phyloP scores from a whole-genome alignment of 208 protist species.

The Borovskyia barvae region DNA sequence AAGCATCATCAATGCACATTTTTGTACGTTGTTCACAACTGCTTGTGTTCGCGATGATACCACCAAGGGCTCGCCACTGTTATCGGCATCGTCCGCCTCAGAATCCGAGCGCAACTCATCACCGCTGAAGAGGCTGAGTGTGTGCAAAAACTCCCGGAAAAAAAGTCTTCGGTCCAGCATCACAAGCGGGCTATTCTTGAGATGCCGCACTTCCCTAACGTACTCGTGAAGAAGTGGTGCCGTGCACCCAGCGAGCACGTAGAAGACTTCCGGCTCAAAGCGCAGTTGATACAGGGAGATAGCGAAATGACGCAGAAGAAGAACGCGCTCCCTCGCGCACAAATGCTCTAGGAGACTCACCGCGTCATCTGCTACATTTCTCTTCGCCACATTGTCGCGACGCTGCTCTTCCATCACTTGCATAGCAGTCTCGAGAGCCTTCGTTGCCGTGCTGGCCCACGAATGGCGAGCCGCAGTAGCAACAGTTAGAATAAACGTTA shows the following conservation, averaged over 20 bases:
- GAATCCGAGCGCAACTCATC: too few relatives aligned
- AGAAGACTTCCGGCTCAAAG: neutral
- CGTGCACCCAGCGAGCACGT: neutral
- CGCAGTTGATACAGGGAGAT: neutral
- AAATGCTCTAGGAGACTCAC: conserved; percentile 5
- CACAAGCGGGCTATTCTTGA: too few relatives aligned
- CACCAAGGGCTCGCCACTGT: too few relatives aligned
- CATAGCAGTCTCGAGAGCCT: neutral
- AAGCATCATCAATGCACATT: too few relatives aligned
- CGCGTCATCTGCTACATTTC: neutral
- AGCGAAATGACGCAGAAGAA: neutral
- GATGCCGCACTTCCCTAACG: too few relatives aligned
- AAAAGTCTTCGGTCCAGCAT: too few relatives aligned
- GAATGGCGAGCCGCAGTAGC: neutral
- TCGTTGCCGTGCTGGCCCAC: conserved; percentile 4
- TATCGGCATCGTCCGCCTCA: too few relatives aligned
- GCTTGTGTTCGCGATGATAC: too few relatives aligned
- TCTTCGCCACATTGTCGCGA: neutral
- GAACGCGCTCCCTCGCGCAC: neutral
- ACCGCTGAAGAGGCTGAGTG: too few relatives aligned
- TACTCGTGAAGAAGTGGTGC: conserved; percentile 15
- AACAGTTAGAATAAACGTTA: conserved; percentile 11
- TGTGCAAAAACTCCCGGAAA: too few relatives aligned
- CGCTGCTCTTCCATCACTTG: conserved; percentile 3
- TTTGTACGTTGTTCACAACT: too few relatives aligned